Evolutionary conservation across 306 rosid species (phyloP).

Genomic region (Trifolium subterraneum): DNA sequence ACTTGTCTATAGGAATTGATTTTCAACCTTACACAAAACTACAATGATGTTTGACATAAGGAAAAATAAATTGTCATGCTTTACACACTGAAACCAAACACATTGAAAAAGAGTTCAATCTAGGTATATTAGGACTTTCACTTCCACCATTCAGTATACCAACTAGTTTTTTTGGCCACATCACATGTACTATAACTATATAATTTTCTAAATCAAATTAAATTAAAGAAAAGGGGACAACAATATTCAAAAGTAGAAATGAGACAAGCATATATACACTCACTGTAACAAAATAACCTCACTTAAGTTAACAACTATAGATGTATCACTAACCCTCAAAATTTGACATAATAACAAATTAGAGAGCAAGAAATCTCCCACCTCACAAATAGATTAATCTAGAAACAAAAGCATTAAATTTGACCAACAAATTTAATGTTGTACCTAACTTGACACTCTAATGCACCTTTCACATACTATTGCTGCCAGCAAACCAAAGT

Average conservation of each 20-base stretch:
- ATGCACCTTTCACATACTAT: conserved; percentile 52
- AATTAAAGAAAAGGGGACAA: conserved; percentile 14
- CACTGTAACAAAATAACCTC: conserved; percentile 7
- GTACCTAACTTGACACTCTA: conserved; percentile 63
- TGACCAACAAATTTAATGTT: conserved; percentile 55
- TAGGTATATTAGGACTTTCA: conserved; percentile 43
- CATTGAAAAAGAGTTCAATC: conserved; percentile 22
- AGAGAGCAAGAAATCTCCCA: conserved; percentile 33
- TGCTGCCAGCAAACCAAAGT: conserved; percentile 63
- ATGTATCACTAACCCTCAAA: conserved; percentile 21
- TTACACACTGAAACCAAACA: conserved; percentile 5
- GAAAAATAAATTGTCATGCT: not conserved
- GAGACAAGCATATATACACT: conserved; percentile 14
- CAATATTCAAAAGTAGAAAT: conserved; percentile 11
- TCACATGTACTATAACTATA: conserved; percentile 41
- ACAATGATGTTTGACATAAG: not conserved
- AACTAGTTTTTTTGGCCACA: conserved; percentile 33
- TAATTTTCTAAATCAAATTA: conserved; percentile 11
- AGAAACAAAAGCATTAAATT: conserved; percentile 41
- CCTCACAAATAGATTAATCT: conserved; percentile 23
- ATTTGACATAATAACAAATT: conserved; percentile 34
- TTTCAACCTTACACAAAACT: not conserved
- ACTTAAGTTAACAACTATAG: not conserved
- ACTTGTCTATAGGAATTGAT: not conserved
- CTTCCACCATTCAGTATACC: conserved; percentile 46